Conservation (phyloP, 345 rosid species). For the Kandelia obovata region DNA sequence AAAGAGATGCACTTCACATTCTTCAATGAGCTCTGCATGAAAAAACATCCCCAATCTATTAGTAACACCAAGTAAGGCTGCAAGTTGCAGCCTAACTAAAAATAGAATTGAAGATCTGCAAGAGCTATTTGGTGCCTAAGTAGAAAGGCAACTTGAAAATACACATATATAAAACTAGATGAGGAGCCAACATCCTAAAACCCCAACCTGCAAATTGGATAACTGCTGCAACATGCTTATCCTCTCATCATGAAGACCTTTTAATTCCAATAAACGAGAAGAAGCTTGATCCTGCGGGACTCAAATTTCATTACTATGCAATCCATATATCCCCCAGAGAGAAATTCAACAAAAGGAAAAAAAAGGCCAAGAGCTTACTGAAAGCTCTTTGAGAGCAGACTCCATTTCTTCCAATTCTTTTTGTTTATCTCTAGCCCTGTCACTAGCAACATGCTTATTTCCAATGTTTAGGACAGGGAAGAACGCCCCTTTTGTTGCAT, state of each 20-base stretch:
- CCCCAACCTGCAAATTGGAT: slow-evolving; percentile 60
- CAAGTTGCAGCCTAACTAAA: slow-evolving; percentile 18
- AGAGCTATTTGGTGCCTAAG: too few relatives aligned
- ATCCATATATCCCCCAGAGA: slow-evolving; percentile 10
- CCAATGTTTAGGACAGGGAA: slow-evolving; percentile 69
- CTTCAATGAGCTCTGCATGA: slow-evolving; percentile 65
- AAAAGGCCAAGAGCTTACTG: slow-evolving; percentile 39
- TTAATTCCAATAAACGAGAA: slow-evolving; percentile 58
- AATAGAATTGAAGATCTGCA: not conserved
- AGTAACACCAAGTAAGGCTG: slow-evolving; percentile 15
- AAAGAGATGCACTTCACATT: slow-evolving; percentile 59
- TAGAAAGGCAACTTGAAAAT: too few relatives aligned
- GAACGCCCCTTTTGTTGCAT: slow-evolving; percentile 70
- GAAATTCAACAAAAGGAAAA: slow-evolving; percentile 13
- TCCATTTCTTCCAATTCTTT: slow-evolving; percentile 76
- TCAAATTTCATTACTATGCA: slow-evolving; percentile 20
- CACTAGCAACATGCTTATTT: slow-evolving; percentile 54
- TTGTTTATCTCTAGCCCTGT: slow-evolving; percentile 65
- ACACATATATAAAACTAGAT: too few relatives aligned
- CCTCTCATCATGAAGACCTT: slow-evolving; percentile 72
- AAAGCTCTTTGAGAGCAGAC: slow-evolving; percentile 54
- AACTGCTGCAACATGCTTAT: slow-evolving; percentile 56
- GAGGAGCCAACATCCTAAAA: not conserved
- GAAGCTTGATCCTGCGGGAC: slow-evolving; percentile 66
- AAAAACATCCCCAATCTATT: slow-evolving; percentile 24